phyloP scores from a whole-genome alignment of 2,329 filamentous ascomycete genomes.

The Cyclaneusma minus region DNA sequence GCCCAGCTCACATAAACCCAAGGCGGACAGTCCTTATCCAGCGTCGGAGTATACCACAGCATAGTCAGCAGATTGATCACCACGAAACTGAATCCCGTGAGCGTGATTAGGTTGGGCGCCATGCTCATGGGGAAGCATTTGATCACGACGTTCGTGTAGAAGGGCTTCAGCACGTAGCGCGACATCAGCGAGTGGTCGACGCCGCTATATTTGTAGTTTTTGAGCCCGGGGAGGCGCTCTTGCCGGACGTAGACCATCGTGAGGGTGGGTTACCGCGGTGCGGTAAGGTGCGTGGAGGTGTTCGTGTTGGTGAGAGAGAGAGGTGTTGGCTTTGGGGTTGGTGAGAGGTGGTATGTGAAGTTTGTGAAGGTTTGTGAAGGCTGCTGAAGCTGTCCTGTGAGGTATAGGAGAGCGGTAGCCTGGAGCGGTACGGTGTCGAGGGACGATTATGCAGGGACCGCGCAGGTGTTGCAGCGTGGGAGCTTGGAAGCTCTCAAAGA shows the following conservation, averaged over 20 bases:
- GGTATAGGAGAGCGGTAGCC: too few species aligned
- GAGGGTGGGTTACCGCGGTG: too few species aligned
- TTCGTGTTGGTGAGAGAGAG: too few species aligned
- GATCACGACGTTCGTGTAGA: slow-evolving; percentile 91
- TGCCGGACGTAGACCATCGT: slow-evolving; percentile 92
- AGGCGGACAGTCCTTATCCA: slow-evolving; percentile 81
- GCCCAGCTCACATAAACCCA: slow-evolving; percentile 97
- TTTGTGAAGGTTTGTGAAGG: too few species aligned
- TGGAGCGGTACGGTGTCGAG: too few species aligned
- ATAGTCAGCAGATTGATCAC: slow-evolving; percentile 79
- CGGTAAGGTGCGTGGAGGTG: too few species aligned
- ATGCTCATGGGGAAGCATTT: slow-evolving; percentile 89
- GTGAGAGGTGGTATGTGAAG: too few species aligned
- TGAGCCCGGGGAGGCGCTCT: slow-evolving; percentile 72
- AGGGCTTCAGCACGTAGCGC: slow-evolving; percentile 90
- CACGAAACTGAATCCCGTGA: slow-evolving; percentile 82
- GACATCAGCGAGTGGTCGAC: slow-evolving; percentile 85
- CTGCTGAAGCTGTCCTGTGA: too few species aligned
- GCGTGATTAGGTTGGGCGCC: slow-evolving; percentile 78
- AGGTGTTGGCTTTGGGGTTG: too few species aligned
- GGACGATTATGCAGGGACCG: too few species aligned
- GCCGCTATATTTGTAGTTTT: slow-evolving; percentile 87
- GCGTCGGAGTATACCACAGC: slow-evolving; percentile 87
- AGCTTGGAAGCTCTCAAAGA: too few species aligned
- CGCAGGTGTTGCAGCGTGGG: too few species aligned